Percentiles rank a stretch among this genome's conserved stretches.
Evolutionary conservation across 768 basidiomycete species (phyloP).

Genomic region (Lenzites betulinus): DNA sequence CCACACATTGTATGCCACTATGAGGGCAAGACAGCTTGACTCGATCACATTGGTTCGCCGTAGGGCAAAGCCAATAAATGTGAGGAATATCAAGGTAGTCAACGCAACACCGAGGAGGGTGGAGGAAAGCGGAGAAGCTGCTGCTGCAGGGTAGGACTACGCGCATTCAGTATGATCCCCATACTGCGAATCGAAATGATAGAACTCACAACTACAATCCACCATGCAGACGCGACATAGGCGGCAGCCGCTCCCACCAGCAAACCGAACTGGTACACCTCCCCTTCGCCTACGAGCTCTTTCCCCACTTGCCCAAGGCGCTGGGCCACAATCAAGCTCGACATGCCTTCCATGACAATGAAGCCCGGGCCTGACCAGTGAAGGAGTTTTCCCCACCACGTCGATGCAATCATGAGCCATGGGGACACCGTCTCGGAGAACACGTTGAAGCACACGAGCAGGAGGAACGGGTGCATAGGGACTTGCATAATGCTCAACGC

Average conservation of each 20-base stretch:
- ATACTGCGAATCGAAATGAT: conserved; percentile 1
- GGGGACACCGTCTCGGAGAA: conserved; percentile 69
- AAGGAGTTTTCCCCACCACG: conserved; percentile 74
- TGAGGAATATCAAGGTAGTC: conserved; percentile 87
- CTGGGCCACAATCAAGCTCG: conserved; percentile 80
- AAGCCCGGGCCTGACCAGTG: conserved; percentile 76
- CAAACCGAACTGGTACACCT: conserved; percentile 74
- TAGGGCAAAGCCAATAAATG: conserved; percentile 86
- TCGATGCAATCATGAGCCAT: conserved; percentile 54
- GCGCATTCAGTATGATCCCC: conserved; percentile 11
- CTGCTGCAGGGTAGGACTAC: conserved; percentile 83
- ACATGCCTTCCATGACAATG: conserved; percentile 81
- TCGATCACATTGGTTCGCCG: conserved; percentile 93
- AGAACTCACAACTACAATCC: conserved; percentile 74
- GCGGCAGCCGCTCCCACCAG: conserved; percentile 76
- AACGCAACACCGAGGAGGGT: conserved; percentile 87
- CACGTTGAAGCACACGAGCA: conserved; percentile 84
- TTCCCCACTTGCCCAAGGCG: conserved; percentile 79
- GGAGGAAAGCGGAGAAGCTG: conserved; percentile 82
- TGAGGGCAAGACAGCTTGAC: conserved; percentile 82
- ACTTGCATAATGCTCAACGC: conserved; percentile 78
- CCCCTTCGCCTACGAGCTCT: conserved; percentile 69
- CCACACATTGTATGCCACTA: conserved; percentile 91
- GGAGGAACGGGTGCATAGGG: conserved; percentile 84
- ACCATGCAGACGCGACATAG: conserved; percentile 83